A percentile compares a stretch with the other conserved stretches of the same genome.
Conservation (phyloP, 192 early-diverging fungal genomes). For the Coemansia pectinata region DNA sequence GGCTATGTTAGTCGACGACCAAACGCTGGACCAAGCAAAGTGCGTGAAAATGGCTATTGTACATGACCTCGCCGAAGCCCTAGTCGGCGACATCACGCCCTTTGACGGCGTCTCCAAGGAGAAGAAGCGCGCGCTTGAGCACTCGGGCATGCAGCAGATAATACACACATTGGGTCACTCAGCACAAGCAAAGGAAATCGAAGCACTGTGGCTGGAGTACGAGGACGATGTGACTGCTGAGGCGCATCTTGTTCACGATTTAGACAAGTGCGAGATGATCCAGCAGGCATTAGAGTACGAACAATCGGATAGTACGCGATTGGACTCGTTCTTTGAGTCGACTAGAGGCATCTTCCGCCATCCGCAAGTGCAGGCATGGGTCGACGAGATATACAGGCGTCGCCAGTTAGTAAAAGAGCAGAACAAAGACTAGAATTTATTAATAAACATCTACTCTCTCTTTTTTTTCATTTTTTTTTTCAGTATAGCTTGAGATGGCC, state of each 20-base stretch:
- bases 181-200: conserved; percentile 68
- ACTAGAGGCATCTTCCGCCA: conserved; percentile 83
- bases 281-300: conserved; percentile 92
- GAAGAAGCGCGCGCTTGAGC: conserved; percentile 75
- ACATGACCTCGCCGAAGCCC: conserved; percentile 85
- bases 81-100: conserved; percentile 86
- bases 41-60: conserved; percentile 93
- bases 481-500: conserved; percentile 60
- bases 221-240: conserved; percentile 74
- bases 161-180: conserved; percentile 59
- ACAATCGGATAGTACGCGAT: conserved; percentile 60
- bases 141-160: conserved; percentile 49
- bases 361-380: conserved; percentile 80
- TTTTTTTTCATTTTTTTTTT: neutral
- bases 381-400: conserved; percentile 67
- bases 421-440: neutral
- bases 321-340: conserved; percentile 80
- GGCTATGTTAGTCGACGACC: conserved; percentile 81
- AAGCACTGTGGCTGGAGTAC: conserved; percentile 81
- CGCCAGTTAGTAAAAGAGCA: conserved; percentile 10
- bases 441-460: neutral
- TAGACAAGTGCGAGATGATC: conserved; percentile 98
- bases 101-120: conserved; percentile 72
- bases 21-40: conserved; percentile 59
- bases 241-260: conserved; percentile 81